Base-by-base conservation (phyloP, 2,329 filamentous ascomycete species). In the Exserohilum turcica region DNA sequence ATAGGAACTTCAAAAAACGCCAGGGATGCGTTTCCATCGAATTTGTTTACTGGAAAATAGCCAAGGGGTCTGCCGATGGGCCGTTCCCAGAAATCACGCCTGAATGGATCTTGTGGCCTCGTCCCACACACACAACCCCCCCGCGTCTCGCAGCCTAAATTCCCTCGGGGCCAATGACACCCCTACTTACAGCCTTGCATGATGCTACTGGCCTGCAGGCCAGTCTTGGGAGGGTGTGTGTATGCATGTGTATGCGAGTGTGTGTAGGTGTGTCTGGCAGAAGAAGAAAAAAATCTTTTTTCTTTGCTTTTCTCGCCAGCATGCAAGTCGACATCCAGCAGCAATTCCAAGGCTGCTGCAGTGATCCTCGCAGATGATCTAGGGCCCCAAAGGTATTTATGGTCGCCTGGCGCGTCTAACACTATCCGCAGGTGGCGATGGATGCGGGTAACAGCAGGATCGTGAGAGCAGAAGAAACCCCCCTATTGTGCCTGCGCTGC, bases 101-200 rank as follows among this genome's bases (percentile, higher is more conserved):
- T 24, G 21, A 24, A 24, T 24, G 4, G 21, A 4, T 7, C 21
- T 24, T 24, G 21, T 24, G 21, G 21, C 21, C 21, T 24, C 7
- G 32, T 35, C 32, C 3, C 32, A 15, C 15, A 35, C 10, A 39
- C 13, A 39, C 10, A 39, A 39, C 2, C 9, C 27, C 6, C 38
- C 21, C 38, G n/a, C 24, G 15, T 28, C 24, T 21, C n/a, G 8
- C 24, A 40, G 37, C 29, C 37, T 48, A 40, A 27, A 21, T 21
- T 39, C 16, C 12, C n/a, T 49, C 31, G 19, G 43, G 19, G n/a
- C 48, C 62, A 65, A 63, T 61, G 19, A 60, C 7, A 56, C 18
- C 37, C 39, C 27, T 47, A 45, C 54, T 56, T 43, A 60, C 60
- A 56, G 60, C 53, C 12, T 18, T 47, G 31, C 24, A 15, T 19